Evolutionary conservation across 768 basidiomycete genomes (phyloP).

Genomic region (Kwoniella pini): DNA sequence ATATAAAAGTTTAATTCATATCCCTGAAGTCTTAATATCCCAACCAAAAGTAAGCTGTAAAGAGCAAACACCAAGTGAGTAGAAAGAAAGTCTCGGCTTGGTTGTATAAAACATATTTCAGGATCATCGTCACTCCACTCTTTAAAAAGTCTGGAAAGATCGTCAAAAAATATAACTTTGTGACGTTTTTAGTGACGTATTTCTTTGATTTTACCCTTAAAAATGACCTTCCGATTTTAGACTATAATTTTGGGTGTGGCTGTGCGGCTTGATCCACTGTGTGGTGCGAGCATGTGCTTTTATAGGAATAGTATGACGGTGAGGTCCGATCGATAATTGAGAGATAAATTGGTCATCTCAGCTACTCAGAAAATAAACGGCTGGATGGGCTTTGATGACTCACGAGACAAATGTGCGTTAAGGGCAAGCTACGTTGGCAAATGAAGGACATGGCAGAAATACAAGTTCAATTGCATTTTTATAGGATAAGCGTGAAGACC

Average conservation of each 20-base stretch:
- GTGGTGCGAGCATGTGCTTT: conserved; percentile 3
- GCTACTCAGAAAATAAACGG: not conserved
- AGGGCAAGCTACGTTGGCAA: too few relatives aligned
- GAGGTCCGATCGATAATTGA: not conserved
- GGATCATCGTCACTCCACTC: not conserved
- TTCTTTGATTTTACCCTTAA: not conserved
- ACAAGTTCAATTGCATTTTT: too few relatives aligned
- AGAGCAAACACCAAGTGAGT: not conserved
- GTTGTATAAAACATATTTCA: not conserved
- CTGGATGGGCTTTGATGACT: too few relatives aligned
- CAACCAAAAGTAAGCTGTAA: too few relatives aligned
- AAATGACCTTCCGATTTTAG: not conserved
- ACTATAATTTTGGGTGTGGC: conserved; percentile 2
- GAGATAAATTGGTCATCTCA: not conserved
- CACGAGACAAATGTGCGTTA: too few relatives aligned
- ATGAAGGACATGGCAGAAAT: too few relatives aligned
- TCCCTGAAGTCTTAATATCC: too few relatives aligned
- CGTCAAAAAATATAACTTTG: not conserved
- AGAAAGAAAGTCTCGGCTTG: not conserved
- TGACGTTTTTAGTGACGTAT: conserved; percentile 3
- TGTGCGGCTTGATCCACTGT: not conserved
- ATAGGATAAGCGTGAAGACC: too few relatives aligned
- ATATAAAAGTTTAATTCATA: too few relatives aligned
- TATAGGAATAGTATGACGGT: not conserved
- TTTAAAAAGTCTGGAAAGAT: not conserved